A percentile compares a stretch with the other conserved stretches of the same genome.
Conservation (phyloP, 1,284 basidiomycete genomes). For the Malassezia equina region DNA sequence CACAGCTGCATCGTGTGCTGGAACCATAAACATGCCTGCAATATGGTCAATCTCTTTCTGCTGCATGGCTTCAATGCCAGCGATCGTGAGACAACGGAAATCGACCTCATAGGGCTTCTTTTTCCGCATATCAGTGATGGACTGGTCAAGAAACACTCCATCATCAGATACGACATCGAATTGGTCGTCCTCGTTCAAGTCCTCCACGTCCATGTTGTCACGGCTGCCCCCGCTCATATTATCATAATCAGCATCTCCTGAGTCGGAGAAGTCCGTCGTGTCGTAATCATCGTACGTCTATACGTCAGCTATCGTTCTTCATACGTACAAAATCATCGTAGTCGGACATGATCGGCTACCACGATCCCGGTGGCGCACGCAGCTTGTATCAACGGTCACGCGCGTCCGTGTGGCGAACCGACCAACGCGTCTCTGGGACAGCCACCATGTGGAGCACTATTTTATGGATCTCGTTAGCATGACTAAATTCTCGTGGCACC, state of each 20-base stretch:
- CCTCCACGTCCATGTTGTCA: neutral
- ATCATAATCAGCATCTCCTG: slow-evolving; percentile 26
- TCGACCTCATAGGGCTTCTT: slow-evolving; percentile 40
- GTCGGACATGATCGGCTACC: slow-evolving; percentile 2
- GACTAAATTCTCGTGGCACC: neutral
- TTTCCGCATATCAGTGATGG: slow-evolving; percentile 18
- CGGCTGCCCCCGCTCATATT: slow-evolving; percentile 18
- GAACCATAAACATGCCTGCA: slow-evolving; percentile 48
- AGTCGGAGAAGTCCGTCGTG: slow-evolving; percentile 39
- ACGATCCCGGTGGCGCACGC: neutral
- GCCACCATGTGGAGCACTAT: slow-evolving; percentile 15
- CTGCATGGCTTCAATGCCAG: slow-evolving; percentile 31
- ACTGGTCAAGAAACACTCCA: slow-evolving; percentile 7
- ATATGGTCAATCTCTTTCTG: slow-evolving; percentile 41
- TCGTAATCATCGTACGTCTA: slow-evolving; percentile 25
- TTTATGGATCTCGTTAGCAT: neutral
- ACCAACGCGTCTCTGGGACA: slow-evolving; percentile 16
- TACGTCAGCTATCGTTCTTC: neutral
- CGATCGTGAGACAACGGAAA: slow-evolving; percentile 29
- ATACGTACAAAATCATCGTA: slow-evolving; percentile 12
- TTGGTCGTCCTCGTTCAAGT: slow-evolving; percentile 10
- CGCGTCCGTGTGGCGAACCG: slow-evolving; percentile 7
- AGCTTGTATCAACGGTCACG: neutral
- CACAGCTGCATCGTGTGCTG: slow-evolving; percentile 56
- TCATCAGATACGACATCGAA: slow-evolving; percentile 10